phyloP scores from a whole-genome alignment of 176 grass and related monocot species.

The Olyra latifolia region DNA sequence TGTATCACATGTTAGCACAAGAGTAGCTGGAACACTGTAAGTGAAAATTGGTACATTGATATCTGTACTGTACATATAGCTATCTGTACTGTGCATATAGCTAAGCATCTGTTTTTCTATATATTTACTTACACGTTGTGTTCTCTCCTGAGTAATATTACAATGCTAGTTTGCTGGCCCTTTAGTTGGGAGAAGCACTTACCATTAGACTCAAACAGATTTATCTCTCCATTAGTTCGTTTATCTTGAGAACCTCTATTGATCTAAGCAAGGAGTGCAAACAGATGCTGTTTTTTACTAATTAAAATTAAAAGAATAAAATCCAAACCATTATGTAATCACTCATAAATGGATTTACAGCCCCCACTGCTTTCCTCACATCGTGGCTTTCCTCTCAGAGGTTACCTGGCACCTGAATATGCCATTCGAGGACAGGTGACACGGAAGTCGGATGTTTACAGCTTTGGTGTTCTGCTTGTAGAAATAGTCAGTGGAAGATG shows the following conservation, averaged over 20 bases:
- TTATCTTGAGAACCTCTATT: not conserved
- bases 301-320: not conserved
- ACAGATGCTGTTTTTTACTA: not conserved
- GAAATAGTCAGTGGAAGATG: constrained; percentile 74
- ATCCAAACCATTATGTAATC: not conserved
- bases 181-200: not conserved
- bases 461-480: constrained; percentile 66
- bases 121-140: not conserved
- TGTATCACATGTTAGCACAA: constrained; percentile 75
- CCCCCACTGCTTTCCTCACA: not conserved
- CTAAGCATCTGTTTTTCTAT: not conserved
- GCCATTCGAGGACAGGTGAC: constrained; percentile 82
- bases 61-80: not conserved
- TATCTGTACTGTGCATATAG: not conserved
- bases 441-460: constrained; percentile 81
- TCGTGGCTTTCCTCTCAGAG: constrained; percentile 39
- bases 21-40: constrained; percentile 80
- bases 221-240: not conserved
- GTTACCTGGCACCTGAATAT: constrained; percentile 83
- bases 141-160: not conserved
- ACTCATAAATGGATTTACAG: not conserved
- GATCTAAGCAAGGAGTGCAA: not conserved
- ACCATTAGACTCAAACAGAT: not conserved
- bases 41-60: constrained; percentile 11
- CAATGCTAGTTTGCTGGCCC: not conserved